Conservation (phyloP, 2,329 filamentous ascomycete species). For the Ophiostoma tasmaniense region DNA sequence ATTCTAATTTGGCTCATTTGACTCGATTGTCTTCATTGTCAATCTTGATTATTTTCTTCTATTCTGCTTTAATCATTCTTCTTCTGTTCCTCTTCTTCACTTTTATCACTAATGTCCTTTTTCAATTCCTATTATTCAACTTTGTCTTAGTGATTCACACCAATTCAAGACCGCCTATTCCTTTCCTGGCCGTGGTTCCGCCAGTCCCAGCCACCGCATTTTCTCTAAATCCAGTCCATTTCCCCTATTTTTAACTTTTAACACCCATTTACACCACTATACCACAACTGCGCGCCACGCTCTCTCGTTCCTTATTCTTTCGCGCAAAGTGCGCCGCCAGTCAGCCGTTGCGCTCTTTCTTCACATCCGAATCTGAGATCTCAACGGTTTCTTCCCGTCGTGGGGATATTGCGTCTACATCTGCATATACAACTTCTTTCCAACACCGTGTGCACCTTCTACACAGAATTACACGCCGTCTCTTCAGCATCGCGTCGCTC, state of each 20-base stretch:
- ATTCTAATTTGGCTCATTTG: neutral
- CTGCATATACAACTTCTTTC: neutral
- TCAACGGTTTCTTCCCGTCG: constrained; percentile 6
- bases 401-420: neutral
- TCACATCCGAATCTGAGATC: neutral
- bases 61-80: neutral
- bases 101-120: neutral
- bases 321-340: constrained; percentile 5
- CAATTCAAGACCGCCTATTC: constrained; percentile 6
- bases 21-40: neutral
- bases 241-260: constrained; percentile 7
- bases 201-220: constrained; percentile 21
- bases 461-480: neutral
- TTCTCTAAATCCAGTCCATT: constrained; percentile 9
- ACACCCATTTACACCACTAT: neutral
- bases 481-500: constrained; percentile 10
- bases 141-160: constrained; percentile 2
- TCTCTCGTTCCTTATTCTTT: constrained; percentile 10
- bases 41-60: neutral
- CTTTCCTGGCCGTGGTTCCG: constrained; percentile 6
- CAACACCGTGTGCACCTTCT: neutral
- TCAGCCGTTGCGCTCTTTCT: constrained; percentile 11
- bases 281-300: neutral
- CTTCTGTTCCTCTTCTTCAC: neutral
- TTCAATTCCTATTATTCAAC: neutral